Base-by-base conservation (phyloP, 1,139 yeast genomes). In the Magnusiomyces magnusii region DNA sequence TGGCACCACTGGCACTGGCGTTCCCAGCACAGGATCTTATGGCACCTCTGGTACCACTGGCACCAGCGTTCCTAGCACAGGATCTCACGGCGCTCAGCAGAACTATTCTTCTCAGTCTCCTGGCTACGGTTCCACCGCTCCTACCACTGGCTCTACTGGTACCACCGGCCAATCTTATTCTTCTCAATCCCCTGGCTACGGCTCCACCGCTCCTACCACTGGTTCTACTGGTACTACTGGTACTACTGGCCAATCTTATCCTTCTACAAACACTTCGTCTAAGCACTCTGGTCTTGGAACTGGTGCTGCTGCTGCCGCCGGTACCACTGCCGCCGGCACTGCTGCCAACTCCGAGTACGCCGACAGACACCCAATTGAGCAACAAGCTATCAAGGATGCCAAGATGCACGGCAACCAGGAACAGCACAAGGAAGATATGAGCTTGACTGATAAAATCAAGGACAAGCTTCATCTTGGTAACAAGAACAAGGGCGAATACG, bases 401-500 rank as follows among this genome's bases (percentile, higher is more conserved):
- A 44, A 44, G 49, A 17, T 19, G 7, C 44, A 41, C 17, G 44
- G 44, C 44, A 41, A 41, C 44, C 7, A 17, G 19, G 44, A 41
- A n/a, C 44, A 44, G 7, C 9, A 7, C 27, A 51, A 34, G 41
- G 53, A 51, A 9, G 54, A 54, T 24, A 19, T 19, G 25, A 36
- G 58, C n/a, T 15, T 59, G 3, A 42, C 57, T 21, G 51, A 54
- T 49, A 60, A 58, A 53, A 52, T 60, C 51, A 60, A 58, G 56
- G 52, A 54, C 42, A 59, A 58, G 55, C 55, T 60, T 21, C 60
- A 57, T 51, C 53, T 60, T 55, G 61, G 61, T 23, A 27, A 41
- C 17, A 19, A 28, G 25, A 47, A 10, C 31, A 53, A 51, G 21
- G 58, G 47, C 15, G 42, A 50, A 15, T 23, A 25, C 39, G 36